phyloP scores from a whole-genome alignment of 306 rosid species.

The Oxytropis ochrocephala region DNA sequence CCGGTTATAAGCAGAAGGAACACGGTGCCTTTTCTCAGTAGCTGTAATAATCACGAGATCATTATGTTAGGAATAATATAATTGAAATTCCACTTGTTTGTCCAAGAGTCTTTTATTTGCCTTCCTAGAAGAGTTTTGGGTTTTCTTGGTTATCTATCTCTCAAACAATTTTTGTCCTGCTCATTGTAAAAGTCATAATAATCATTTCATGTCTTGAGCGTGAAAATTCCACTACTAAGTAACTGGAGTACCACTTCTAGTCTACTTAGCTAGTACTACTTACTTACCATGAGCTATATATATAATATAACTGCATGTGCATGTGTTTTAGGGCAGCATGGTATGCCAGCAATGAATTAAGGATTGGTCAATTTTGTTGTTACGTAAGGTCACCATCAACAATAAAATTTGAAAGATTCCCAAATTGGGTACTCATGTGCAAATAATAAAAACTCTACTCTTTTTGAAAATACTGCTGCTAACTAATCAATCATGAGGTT shows the following conservation, averaged over 20 bases:
- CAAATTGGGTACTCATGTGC: conserved; percentile 20
- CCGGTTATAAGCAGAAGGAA: conserved; percentile 96
- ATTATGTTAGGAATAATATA: neutral
- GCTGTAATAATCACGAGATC: conserved; percentile 47
- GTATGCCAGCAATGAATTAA: conserved; percentile 34
- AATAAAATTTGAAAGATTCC: conserved; percentile 9
- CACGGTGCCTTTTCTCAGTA: conserved; percentile 92
- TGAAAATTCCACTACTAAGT: neutral
- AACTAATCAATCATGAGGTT: no score
- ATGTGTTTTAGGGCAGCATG: conserved; percentile 41
- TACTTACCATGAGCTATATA: neutral
- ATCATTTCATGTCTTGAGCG: neutral
- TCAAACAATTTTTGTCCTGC: conserved; percentile 9
- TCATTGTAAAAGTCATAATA: neutral
- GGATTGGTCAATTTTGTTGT: conserved; percentile 41
- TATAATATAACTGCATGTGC: neutral
- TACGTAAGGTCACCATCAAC: conserved; percentile 51
- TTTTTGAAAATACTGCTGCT: no score
- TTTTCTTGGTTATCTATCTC: neutral
- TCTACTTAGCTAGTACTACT: neutral
- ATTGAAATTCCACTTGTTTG: conserved; percentile 11
- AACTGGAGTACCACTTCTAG: conserved; percentile 8
- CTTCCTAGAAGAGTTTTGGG: neutral
- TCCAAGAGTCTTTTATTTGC: neutral
- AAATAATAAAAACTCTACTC: neutral